Base-by-base conservation (phyloP, 2,329 filamentous ascomycete species). In the Verticillium nubilum region DNA sequence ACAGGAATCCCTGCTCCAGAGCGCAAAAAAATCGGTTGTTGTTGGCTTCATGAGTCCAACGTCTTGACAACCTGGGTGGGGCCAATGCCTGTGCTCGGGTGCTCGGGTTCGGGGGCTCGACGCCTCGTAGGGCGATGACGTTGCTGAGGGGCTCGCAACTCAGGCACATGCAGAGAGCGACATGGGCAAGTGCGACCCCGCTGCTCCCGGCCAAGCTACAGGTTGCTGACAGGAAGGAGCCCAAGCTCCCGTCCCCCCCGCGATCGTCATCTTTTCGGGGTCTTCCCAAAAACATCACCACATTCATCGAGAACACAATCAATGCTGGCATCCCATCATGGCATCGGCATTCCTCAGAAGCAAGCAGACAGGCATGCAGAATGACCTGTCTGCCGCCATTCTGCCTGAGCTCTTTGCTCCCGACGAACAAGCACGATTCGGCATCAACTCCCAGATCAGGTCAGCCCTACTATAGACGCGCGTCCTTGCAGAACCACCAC, bases 291-390 rank as follows among this genome's bases (percentile, higher is more conserved):
- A 47, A 47, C 52, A 53, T 53, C 52, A 53, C 52, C 52, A 19
- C 52, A n/a, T 29, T 15, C 25, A 29, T 28, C 17, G 25, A n/a
- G n/a, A 19, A 31, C 25, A 33, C 53, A 60, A 28, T 19, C 42
- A 47, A 23, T 23, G 42, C 42, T n/a, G 17, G 2, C 52, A 53
- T 25, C 23, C 27, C 65, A 70, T 60, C 55, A 97, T 97, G 93
- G 87, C 93, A 59, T 56, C 54, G 33, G 86, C 90, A 68, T 94
- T 98, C 72, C 79, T 99, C 63, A 84, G 95, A 72, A 90, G 91
- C 67, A 97, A 96, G 81, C 95, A 98, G 81, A 86, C 92, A 60
- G 95, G 95, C 69, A 89, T 99, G 67, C 89, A 92, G 72, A 91
- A 89, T 75, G 95, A 98, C 77, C 83, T 99, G 65, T 97, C 93